Evolutionary conservation across 1,139 yeast genomes (phyloP), one percentile per base, ranked within the genome.

Genomic region (Scheffersomyces lignicola): DNA sequence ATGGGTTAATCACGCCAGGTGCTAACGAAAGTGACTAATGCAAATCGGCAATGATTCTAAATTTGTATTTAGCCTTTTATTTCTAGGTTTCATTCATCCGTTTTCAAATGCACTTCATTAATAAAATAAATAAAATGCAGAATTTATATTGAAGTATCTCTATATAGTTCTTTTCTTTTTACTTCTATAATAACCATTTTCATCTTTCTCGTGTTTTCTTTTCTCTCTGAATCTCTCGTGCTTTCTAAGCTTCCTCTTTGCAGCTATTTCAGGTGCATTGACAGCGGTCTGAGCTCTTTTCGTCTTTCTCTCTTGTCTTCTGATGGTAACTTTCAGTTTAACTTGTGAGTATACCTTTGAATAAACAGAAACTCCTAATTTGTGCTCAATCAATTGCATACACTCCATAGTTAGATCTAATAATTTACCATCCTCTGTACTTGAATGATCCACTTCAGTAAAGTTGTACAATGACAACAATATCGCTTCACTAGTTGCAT

Each of bases 211-310:
- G 35, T 73, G 79, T 54, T 76, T 83, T 54, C 95, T 74, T 69
- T 83, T 85, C 46, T 84, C 92, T 56, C 94, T 77, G 29, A 77
- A 75, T 49, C 83, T 75, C 33, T 73, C 77, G 61, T 89, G 95
- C 57, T 85, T 86, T 60, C 72, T 82, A 49, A 86, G 56, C 61
- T 85, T 87, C 57, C 85, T 77, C 50, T 74, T 76, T 3, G 96
- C 95, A 16, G 87, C 82, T 29, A 76, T 61, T 14, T 84, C 96
- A 0, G 98, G 98, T 4, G 86, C 85, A 10, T 74, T 73, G 4
- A 90, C 72, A 2, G 90, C 87, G 56, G 87, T 64, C 43, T 85
- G 82, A 0, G 96, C 84, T 39, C 90, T 73, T 53, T 81, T 83
- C 1, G 85, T 75, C 52, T 71, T 80, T 60, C 97, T 78, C 34